These are phyloP conservation scores for Phyllostachys edulis DNA, from an alignment of 176 grass and related monocot species.

Conservation along the genomic window DNA sequence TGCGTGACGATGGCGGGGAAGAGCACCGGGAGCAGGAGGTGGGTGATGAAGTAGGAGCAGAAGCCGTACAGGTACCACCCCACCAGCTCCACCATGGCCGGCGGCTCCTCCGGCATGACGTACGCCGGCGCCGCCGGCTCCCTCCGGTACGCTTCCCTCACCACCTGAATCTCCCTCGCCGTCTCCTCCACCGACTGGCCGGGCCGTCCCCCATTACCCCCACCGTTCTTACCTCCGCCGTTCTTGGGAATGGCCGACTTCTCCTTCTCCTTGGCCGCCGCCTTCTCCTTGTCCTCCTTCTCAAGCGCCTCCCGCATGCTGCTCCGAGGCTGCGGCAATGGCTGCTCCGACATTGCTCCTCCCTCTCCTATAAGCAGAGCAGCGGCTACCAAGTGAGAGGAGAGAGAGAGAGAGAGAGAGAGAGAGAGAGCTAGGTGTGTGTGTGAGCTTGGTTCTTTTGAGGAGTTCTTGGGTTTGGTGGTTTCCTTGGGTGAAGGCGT, in stretches of 20 bases:
- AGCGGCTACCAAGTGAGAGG: background rate
- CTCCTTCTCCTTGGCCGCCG: slow-evolving; percentile 51
- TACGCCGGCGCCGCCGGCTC: slow-evolving; percentile 52
- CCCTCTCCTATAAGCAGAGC: slow-evolving; percentile 34
- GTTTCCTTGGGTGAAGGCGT: slow-evolving; percentile 8
- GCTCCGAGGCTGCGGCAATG: slow-evolving; percentile 59
- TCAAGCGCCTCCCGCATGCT: slow-evolving; percentile 80
- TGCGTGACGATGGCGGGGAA: slow-evolving; percentile 84
- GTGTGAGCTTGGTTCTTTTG: slow-evolving; percentile 38
- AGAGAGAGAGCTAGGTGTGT: background rate
- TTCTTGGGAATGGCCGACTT: slow-evolving; percentile 28
- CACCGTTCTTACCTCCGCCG: slow-evolving; percentile 6
- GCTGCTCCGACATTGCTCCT: slow-evolving; percentile 61
- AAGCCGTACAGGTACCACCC: slow-evolving; percentile 83
- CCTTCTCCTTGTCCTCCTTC: slow-evolving; percentile 80
- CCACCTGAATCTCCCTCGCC: slow-evolving; percentile 69
- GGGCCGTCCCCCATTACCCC: slow-evolving; percentile 10
- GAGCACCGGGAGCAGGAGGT: slow-evolving; percentile 76
- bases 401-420: background rate
- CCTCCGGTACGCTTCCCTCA: slow-evolving; percentile 55
- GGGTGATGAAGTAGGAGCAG: slow-evolving; percentile 89
- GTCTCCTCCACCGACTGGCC: slow-evolving; percentile 37
- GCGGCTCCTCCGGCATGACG: slow-evolving; percentile 69
- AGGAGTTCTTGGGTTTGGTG: slow-evolving; percentile 28
- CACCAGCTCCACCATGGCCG: slow-evolving; percentile 58